Percentiles rank a stretch among this genome's conserved stretches.
Conservation (phyloP, 495 filamentous ascomycete species). For the Podospora comata region DNA sequence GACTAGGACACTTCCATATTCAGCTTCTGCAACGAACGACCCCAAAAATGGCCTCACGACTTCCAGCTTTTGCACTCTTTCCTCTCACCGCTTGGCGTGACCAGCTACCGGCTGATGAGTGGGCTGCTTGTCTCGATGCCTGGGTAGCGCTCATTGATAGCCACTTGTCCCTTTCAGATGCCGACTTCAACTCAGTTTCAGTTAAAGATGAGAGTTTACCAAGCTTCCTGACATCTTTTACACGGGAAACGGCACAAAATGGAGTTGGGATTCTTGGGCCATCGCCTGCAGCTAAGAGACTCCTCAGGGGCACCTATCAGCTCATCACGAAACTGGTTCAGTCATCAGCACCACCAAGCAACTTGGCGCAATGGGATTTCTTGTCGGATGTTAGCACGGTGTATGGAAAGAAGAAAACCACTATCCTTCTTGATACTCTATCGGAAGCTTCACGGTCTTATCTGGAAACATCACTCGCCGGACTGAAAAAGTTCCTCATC, state of each 20-base stretch:
- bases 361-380: constrained; percentile 54
- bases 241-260: constrained; percentile 46
- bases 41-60: constrained; percentile 25
- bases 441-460: constrained; percentile 34
- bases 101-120: constrained; percentile 64
- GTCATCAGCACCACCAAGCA: constrained; percentile 39
- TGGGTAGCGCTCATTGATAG: constrained; percentile 66
- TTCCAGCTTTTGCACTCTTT: constrained; percentile 72
- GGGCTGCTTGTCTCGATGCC: constrained; percentile 73
- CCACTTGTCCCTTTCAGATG: constrained; percentile 56
- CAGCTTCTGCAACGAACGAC: neutral
- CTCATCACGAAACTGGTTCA: constrained; percentile 52
- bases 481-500: constrained; percentile 45
- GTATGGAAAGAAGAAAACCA: constrained; percentile 51
- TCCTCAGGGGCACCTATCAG: constrained; percentile 62
- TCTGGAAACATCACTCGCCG: constrained; percentile 35
- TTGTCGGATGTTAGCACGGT: constrained; percentile 54
- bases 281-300: constrained; percentile 44
- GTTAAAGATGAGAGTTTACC: constrained; percentile 53
- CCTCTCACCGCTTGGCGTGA: constrained; percentile 66
- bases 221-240: constrained; percentile 61
- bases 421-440: constrained; percentile 28
- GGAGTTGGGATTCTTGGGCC: constrained; percentile 42
- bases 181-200: constrained; percentile 50
- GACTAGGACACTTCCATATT: neutral